These are phyloP conservation scores for Phytophthora uliginosa DNA, from an alignment of 352 stramenopile species.

Conservation along the genomic window DNA sequence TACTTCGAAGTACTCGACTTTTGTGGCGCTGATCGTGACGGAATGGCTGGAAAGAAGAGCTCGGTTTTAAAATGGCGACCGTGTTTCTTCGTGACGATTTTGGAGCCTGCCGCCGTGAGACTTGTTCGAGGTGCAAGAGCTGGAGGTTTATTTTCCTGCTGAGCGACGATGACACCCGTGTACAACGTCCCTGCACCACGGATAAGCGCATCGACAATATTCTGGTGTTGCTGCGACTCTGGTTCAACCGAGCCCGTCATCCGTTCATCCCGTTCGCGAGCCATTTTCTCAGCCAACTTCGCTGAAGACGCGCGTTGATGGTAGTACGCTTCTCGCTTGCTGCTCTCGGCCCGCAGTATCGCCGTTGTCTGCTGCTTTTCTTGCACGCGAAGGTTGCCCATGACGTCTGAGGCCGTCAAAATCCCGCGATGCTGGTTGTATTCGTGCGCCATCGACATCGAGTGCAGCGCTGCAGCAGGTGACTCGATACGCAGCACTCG, in stretches of 20 bases:
- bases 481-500: conserved; percentile 66
- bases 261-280: conserved; percentile 12
- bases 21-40: conserved; percentile 17
- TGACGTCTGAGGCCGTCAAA: conserved; percentile 29
- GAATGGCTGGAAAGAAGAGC: conserved; percentile 40
- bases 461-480: conserved; percentile 23
- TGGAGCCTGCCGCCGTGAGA: conserved; percentile 12
- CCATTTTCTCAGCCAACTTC: conserved; percentile 6
- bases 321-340: conserved; percentile 30
- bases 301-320: conserved; percentile 14
- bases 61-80: conserved; percentile 47
- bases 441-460: conserved; percentile 16
- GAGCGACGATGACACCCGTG: conserved; percentile 33
- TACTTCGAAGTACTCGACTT: conserved; percentile 5
- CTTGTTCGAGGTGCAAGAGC: conserved; percentile 5
- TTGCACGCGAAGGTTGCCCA: conserved; percentile 38
- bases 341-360: conserved; percentile 34
- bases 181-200: conserved; percentile 39
- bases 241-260: conserved; percentile 17
- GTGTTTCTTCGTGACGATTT: conserved; percentile 38
- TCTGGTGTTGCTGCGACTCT: conserved; percentile 23
- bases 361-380: conserved; percentile 40
- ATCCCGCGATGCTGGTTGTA: conserved; percentile 23
- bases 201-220: conserved; percentile 43
- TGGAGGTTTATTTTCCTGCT: conserved; percentile 14